Conservation (phyloP, 1,284 basidiomycete species). For the Papiliotrema fonsecae region DNA sequence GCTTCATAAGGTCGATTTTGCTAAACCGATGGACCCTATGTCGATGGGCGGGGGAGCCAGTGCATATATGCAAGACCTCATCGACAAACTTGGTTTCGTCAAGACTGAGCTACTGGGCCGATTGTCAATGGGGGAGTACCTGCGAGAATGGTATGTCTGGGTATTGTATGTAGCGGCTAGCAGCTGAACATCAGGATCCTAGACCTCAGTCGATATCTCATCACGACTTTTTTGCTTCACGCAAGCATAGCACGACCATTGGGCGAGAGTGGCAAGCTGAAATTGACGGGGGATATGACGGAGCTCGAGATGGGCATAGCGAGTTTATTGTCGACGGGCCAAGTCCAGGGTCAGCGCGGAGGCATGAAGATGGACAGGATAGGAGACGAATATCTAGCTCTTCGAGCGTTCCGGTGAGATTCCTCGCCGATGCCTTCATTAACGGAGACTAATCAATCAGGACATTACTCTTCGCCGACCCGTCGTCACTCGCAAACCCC, state of each 20-base stretch:
- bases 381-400: constrained; percentile 71
- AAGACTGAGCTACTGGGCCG: constrained; percentile 67
- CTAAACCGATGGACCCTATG: constrained; percentile 58
- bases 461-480: constrained; percentile 80
- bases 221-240: constrained; percentile 80
- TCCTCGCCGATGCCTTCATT: too few species aligned
- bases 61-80: constrained; percentile 82
- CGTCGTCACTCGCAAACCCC: constrained; percentile 59
- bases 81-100: constrained; percentile 75
- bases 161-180: background rate
- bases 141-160: constrained; percentile 62
- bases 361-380: constrained; percentile 63
- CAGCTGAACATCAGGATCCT: constrained; percentile 54
- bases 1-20: constrained; percentile 77
- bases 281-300: constrained; percentile 90
- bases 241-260: constrained; percentile 81
- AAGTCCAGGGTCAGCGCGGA: constrained; percentile 55
- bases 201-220: constrained; percentile 65
- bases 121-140: constrained; percentile 65
- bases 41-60: constrained; percentile 58
- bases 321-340: constrained; percentile 59
- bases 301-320: constrained; percentile 86
- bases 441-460: too few species aligned
- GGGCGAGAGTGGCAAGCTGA: constrained; percentile 82
- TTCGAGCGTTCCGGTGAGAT: constrained; percentile 76